Evolutionary conservation across 1,284 basidiomycete genomes (phyloP), one percentile per base, ranked within the genome.

Genomic region (Pisolithus thermaeus): DNA sequence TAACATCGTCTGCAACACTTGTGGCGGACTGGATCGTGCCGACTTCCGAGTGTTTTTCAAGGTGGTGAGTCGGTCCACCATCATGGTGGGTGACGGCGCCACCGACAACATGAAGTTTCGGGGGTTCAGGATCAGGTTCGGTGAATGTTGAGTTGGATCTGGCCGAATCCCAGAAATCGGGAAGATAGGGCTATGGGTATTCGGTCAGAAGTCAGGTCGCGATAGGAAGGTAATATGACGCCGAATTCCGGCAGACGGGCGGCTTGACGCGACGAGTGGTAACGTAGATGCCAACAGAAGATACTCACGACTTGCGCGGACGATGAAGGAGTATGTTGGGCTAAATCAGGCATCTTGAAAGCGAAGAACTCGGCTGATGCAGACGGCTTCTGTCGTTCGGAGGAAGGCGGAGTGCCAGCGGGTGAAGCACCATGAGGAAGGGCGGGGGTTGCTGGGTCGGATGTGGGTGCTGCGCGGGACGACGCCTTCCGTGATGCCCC

Each of bases 81-180:
- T 73, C 79, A 36, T 71, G 73, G 61, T 85, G 80, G 0, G 84
- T 87, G 22, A 75, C 74, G 4, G 79, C 74, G 7, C 84, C 84
- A 14, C 82, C 81, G 37, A 90, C 79, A 42, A 91, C 82, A 40
- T 90, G 70, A 49, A 94, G 70, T 65, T 86, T 90, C 32, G 89
- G 88, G 2, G 61, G 54, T 9, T 69, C 52, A 3, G 36, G 12
- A 16, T 37, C n/a, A 11, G 46, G 52, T 27, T 71, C 70, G 9
- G 55, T 50, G 7, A 60, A 56, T 12, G 65, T 53, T 56, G 66
- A 61, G 51, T 73, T 70, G 47, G 69, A 61, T 27, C 67, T 63
- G 5, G 75, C 73, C 0, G 87, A 87, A 51, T 81, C 73, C 84
- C 84, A 87, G 58, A 82, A 79, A 68, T 89, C 86, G 38, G 86